These are phyloP conservation scores for Chimonanthus praecox DNA, from an alignment of 164 flowering plant genomes.

Conservation along the genomic window DNA sequence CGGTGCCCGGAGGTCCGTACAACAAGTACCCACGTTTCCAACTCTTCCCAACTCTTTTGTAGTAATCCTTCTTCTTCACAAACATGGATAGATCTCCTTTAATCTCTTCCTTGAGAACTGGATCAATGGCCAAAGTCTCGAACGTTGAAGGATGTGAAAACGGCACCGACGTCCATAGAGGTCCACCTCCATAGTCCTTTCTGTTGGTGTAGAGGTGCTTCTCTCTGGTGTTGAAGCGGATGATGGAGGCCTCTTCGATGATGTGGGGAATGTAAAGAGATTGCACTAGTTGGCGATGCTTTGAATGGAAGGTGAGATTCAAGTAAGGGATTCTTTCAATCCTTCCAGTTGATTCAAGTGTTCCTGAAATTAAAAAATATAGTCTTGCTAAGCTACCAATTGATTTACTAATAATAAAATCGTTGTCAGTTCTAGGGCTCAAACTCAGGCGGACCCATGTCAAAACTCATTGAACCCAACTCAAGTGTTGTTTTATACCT, in stretches of 20 bases:
- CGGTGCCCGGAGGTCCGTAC: constrained; percentile 32
- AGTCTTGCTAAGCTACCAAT: no score
- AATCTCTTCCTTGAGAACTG: constrained; percentile 18
- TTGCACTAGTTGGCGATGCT: constrained; percentile 11
- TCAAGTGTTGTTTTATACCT: no score
- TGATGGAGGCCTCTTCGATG: constrained; percentile 17
- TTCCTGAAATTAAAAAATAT: no score
- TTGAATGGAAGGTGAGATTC: constrained; percentile 19
- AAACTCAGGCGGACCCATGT: no score
- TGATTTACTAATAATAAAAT: no score
- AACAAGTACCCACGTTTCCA: constrained; percentile 36
- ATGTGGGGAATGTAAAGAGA: constrained; percentile 23
- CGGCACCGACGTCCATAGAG: constrained; percentile 19
- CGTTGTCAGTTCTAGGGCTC: no score
- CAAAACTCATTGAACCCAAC: no score
- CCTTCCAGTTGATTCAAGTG: no score
- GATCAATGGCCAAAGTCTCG: constrained; percentile 25
- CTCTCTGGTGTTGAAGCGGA: constrained; percentile 23
- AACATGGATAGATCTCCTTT: constrained; percentile 22
- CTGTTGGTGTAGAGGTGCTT: constrained; percentile 25
- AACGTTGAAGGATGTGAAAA: constrained; percentile 24
- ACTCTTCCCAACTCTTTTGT: constrained; percentile 24
- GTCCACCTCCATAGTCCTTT: constrained; percentile 1
- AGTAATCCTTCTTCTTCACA: constrained; percentile 17
- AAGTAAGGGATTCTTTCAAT: not conserved